Evolutionary conservation across 139 green algal species (phyloP), one percentile per base, ranked within the genome.

Genomic region (Chlorella ohadii): DNA sequence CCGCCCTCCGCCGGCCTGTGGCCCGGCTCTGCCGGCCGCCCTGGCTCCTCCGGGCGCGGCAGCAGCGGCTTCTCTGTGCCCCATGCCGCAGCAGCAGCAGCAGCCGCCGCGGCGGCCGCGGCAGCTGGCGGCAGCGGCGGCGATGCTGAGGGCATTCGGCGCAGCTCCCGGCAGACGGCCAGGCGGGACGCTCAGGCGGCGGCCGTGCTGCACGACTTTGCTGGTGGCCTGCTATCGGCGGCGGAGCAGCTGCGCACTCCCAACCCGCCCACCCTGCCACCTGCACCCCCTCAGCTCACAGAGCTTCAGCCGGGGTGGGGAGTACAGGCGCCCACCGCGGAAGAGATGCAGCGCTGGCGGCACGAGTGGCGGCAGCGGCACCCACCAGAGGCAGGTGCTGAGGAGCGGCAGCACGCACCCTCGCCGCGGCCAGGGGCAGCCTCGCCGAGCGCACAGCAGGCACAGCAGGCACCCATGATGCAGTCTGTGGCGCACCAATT

Each of bases 161-260:
- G 75, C 75, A 81, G 75, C 75, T 27, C 16, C 34, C 56, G 75
- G 27, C 33, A 41, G 75, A 38, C 34, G 36, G 75, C 75, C 22
- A 13, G 55, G 11, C 56, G 75, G 22, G 75, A 81, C n/a, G 75
- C 56, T 9, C 51, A 55, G 75, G 75, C 57, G 1, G 75, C 75
- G 11, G 75, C 56, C 3, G 75, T 38, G 15, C 34, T 81, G 75
- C 75, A 81, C 7, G 75, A 71, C 57, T 79, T 79, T 79, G 73
- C 73, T 31, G 73, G 73, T 7, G 73, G n/a, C 0, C 34, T 70
- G 56, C n/a, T 71, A 15, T 57, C 55, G 55, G 75, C 75, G 3
- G 75, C 75, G 2, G 75, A 81, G 34, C 47, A 81, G 75, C 75
- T 81, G 56, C 75, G 75, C 34, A 57, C 75, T 33, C 74, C 74